Evolutionary conservation across 2,329 filamentous ascomycete species (phyloP).

Genomic region (Trichoderma asperellum): DNA sequence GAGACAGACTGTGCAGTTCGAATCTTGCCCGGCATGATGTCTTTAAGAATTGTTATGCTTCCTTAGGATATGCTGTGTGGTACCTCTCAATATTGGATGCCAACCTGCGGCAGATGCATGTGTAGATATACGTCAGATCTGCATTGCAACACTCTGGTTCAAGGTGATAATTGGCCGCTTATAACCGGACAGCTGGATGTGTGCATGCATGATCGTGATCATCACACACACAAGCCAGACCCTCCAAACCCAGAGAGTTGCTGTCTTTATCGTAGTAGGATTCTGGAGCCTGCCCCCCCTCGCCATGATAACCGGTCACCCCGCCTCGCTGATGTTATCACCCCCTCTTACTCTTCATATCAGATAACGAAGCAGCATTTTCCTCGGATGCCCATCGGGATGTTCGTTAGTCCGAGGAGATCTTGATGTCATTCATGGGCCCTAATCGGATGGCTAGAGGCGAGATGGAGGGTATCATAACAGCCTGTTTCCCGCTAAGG

Average conservation of each 20-base stretch:
- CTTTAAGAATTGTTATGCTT: conserved; percentile 32
- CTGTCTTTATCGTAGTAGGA: neutral
- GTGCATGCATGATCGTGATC: neutral
- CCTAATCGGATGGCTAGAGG: neutral
- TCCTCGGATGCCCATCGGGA: conserved; percentile 20
- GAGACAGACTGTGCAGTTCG: conserved; percentile 58
- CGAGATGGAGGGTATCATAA: conserved; percentile 11
- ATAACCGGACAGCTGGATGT: conserved; percentile 1
- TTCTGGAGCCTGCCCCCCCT: neutral
- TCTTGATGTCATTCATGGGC: neutral
- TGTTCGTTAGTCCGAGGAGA: neutral
- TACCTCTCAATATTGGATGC: neutral
- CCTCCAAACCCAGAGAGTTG: neutral
- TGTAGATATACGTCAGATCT: neutral
- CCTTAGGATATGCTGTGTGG: neutral
- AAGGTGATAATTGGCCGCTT: neutral
- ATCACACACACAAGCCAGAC: neutral
- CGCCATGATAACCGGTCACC: conserved; percentile 8
- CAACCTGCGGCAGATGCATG: conserved; percentile 7
- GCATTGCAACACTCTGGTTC: neutral
- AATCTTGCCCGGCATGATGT: conserved; percentile 51
- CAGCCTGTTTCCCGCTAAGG: neutral
- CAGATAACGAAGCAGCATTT: neutral
- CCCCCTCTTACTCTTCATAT: neutral
- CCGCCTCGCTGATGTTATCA: neutral